Conservation (phyloP, 2,329 filamentous ascomycete species). For the Thermoascus crustaceus region DNA sequence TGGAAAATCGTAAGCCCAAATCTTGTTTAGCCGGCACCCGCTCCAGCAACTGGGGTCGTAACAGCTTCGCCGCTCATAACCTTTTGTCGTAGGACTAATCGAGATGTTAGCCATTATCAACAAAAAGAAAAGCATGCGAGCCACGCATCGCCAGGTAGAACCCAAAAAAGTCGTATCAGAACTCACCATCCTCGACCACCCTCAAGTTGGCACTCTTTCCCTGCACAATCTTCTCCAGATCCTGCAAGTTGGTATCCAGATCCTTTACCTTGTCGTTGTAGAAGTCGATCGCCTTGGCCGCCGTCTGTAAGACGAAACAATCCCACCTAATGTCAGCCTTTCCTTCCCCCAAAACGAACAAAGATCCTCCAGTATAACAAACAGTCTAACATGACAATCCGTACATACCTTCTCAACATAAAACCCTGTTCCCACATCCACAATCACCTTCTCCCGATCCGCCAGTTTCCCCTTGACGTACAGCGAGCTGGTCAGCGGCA, state of each 20-base stretch:
- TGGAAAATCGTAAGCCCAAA: no score
- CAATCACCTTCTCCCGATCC: slow-evolving; percentile 67
- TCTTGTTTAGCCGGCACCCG: slow-evolving; percentile 15
- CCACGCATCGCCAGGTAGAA: slow-evolving; percentile 8
- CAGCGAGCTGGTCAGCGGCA: slow-evolving; percentile 89
- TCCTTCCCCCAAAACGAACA: not conserved
- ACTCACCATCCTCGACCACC: slow-evolving; percentile 77
- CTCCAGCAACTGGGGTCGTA: slow-evolving; percentile 24
- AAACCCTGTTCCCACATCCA: slow-evolving; percentile 91
- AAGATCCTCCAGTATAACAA: not conserved
- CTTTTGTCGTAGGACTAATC: slow-evolving; percentile 44
- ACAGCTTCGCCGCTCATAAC: slow-evolving; percentile 39
- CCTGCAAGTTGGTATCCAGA: slow-evolving; percentile 55
- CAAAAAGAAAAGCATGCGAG: not conserved
- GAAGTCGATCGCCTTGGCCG: slow-evolving; percentile 55
- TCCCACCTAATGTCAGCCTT: slow-evolving; percentile 8
- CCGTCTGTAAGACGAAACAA: slow-evolving; percentile 32
- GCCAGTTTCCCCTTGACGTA: slow-evolving; percentile 82
- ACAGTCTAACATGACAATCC: slow-evolving; percentile 1
- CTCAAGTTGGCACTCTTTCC: slow-evolving; percentile 77
- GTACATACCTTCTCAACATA: slow-evolving; percentile 75
- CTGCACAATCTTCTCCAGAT: slow-evolving; percentile 60
- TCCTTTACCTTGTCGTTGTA: slow-evolving; percentile 62
- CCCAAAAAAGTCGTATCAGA: not conserved
- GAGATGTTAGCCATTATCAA: slow-evolving; percentile 13